Evolutionary conservation across 2,329 filamentous ascomycete species (phyloP), one percentile per base, ranked within the genome.

Genomic region (Sarocladiaceae sp.): DNA sequence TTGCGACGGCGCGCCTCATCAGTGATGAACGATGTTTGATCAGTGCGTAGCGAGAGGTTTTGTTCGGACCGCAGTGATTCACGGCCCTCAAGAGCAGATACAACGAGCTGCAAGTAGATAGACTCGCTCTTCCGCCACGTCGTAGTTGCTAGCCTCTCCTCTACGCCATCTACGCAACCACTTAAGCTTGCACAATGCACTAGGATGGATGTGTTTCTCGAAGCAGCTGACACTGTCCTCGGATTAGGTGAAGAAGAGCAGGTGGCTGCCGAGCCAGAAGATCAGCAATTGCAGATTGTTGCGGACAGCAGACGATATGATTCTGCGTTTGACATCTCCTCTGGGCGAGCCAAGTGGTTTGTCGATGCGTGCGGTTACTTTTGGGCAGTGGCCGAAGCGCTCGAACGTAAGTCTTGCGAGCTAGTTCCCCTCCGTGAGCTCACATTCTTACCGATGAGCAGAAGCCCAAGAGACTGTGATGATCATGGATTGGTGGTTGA

Each of bases 401-500:
- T 96, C 49, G 87, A 94, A 70, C 66, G 78, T 80, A 63, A 64
- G 65, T 57, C 20, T 20, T 23, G 11, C n/a, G n/a, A n/a, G 11
- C 17, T 22, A 31, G 15, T 18, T 15, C 10, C 36, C 7, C 13
- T 33, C 20, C 37, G 36, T 10, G 7, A 23, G 18, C 31, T 18
- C 6, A 36, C 7, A 33, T 4, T 5, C 20, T 28, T 50, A 35
- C 52, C 60, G n/a, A 49, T 56, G 55, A 26, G 8, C 57, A 81
- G 84, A 81, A 62, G 90, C 90, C 2, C 78, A 75, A 57, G 83
- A 93, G 59, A 87, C 80, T 37, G 87, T 96, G 59, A 92, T 87
- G 79, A 95, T 96, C 57, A 73, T 96, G 39, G 89, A 93, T 64
- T 94, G 87, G 90, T 96, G 91, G 90, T 69, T 96, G 57, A 91